These are phyloP conservation scores for Penicillium freii DNA, from an alignment of 2,329 filamentous ascomycete species.

Conservation along the genomic window DNA sequence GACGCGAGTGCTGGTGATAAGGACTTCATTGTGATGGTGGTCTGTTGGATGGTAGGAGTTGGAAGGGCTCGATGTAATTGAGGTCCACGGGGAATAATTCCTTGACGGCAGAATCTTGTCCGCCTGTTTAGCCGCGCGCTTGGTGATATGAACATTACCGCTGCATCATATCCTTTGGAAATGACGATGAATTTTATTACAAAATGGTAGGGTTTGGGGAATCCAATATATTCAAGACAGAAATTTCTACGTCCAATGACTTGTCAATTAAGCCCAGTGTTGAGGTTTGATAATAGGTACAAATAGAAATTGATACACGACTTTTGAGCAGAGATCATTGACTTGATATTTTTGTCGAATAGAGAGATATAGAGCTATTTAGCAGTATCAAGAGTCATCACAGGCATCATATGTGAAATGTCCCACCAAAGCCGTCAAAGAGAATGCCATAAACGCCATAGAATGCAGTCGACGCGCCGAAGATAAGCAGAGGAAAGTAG, in stretches of 20 bases:
- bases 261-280: neutral
- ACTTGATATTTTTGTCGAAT: neutral
- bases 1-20: conserved; percentile 44
- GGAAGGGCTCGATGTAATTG: conserved; percentile 12
- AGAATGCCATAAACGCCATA: conserved; percentile 17
- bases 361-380: neutral
- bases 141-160: conserved; percentile 6
- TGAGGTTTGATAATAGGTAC: neutral
- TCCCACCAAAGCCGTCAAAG: conserved; percentile 10
- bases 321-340: neutral
- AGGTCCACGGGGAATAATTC: conserved; percentile 25
- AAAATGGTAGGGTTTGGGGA: no score
- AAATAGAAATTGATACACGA: neutral
- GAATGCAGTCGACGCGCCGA: conserved; percentile 17
- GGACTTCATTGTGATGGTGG: conserved; percentile 32
- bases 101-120: conserved; percentile 26
- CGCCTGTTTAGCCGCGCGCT: conserved; percentile 27
- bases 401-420: conserved; percentile 16
- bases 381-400: conserved; percentile 9
- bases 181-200: no score
- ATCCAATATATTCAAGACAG: no score
- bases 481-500: conserved; percentile 2
- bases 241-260: neutral
- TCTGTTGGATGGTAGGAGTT: conserved; percentile 21
- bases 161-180: neutral